Evolutionary conservation across 2,329 filamentous ascomycete species (phyloP).

Genomic region (Colletotrichum coccodes): DNA sequence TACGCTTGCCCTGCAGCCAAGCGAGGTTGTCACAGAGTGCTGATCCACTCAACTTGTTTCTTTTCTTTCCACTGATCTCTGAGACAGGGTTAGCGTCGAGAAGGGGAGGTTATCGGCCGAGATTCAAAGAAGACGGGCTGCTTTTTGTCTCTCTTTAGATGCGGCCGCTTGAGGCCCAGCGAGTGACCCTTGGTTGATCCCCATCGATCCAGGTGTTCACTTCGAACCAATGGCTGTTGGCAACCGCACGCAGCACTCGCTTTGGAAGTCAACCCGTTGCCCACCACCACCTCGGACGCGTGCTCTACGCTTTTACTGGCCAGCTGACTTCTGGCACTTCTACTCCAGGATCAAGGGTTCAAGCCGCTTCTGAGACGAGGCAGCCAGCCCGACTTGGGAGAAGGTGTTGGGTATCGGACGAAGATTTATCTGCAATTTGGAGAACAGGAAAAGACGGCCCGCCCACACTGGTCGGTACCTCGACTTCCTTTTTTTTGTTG

Average conservation of each 20-base stretch:
- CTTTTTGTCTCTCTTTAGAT: conserved; percentile 26
- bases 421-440: conserved; percentile 16
- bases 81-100: conserved; percentile 34
- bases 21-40: conserved; percentile 33
- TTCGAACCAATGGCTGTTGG: conserved; percentile 9
- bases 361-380: neutral
- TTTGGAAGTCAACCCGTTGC: neutral
- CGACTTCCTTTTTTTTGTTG: conserved; percentile 31
- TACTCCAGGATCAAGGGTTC: conserved; percentile 23
- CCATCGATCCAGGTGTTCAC: conserved; percentile 7
- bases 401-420: conserved; percentile 1
- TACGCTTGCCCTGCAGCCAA: conserved; percentile 32
- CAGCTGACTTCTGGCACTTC: neutral
- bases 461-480: neutral
- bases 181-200: conserved; percentile 21
- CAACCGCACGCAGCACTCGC: neutral
- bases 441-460: neutral
- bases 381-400: neutral
- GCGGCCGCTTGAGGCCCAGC: conserved; percentile 16
- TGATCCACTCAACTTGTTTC: conserved; percentile 28
- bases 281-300: neutral
- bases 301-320: conserved; percentile 3
- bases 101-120: conserved; percentile 13
- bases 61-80: conserved; percentile 31
- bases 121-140: conserved; percentile 23